phyloP scores from a whole-genome alignment of 1,139 yeast species.

The Kodamaea alishanica region DNA sequence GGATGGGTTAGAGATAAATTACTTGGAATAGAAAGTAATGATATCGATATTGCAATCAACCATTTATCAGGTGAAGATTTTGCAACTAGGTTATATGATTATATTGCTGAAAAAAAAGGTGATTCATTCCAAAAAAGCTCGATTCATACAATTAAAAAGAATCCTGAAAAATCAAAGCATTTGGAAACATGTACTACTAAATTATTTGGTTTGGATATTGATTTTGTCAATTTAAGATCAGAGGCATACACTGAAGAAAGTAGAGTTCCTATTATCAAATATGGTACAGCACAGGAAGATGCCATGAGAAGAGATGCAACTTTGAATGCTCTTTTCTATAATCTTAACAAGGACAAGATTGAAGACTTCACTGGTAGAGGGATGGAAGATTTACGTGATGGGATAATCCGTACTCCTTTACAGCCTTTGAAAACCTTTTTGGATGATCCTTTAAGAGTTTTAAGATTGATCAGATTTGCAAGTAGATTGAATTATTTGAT shows the following conservation, averaged over 20 bases:
- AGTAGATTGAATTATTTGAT: slow-evolving; percentile 68
- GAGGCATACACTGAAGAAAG: slow-evolving; percentile 82
- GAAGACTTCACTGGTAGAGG: slow-evolving; percentile 87
- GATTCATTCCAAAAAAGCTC: slow-evolving; percentile 38
- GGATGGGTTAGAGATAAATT: slow-evolving; percentile 99
- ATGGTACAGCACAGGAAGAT: slow-evolving; percentile 90
- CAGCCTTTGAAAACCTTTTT: slow-evolving; percentile 78
- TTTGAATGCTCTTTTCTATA: slow-evolving; percentile 83
- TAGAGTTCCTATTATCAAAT: slow-evolving; percentile 70
- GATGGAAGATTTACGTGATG: slow-evolving; percentile 60
- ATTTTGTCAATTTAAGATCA: slow-evolving; percentile 85
- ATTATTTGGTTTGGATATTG: slow-evolving; percentile 76
- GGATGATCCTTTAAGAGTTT: slow-evolving; percentile 89
- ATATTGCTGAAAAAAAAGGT: slow-evolving; percentile 43
- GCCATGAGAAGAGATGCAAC: slow-evolving; percentile 95
- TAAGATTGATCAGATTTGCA: slow-evolving; percentile 83
- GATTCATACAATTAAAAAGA: slow-evolving; percentile 80
- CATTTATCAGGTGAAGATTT: slow-evolving; percentile 80
- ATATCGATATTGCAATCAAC: slow-evolving; percentile 88
- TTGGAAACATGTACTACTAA: slow-evolving; percentile 94
- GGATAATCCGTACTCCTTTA: slow-evolving; percentile 82
- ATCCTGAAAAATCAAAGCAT: slow-evolving; percentile 95
- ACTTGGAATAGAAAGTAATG: slow-evolving; percentile 75
- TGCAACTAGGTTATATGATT: slow-evolving; percentile 62
- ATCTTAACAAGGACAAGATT: slow-evolving; percentile 58